phyloP scores from a whole-genome alignment of 2,329 filamentous ascomycete species.

The Rutstroemia sp. region DNA sequence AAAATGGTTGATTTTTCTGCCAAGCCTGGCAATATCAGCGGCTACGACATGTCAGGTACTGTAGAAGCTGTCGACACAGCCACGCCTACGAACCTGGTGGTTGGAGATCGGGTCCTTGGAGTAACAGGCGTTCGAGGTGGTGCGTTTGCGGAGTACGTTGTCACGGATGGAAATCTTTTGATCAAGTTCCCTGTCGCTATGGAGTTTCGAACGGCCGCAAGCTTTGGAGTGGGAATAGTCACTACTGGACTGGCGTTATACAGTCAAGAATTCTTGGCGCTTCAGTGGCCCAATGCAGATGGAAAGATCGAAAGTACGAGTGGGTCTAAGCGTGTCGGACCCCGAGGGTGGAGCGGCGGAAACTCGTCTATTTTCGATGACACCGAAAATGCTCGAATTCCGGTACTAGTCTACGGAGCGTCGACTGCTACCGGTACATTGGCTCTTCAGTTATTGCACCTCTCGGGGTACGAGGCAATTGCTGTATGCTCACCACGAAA shows the following conservation, averaged over 20 bases:
- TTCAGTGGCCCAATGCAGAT: neutral
- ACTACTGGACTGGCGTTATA: conserved; percentile 3
- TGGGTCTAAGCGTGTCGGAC: neutral
- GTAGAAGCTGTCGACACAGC: conserved; percentile 1
- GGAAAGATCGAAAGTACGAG: neutral
- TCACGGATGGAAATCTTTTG: neutral
- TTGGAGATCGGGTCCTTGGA: conserved; percentile 7
- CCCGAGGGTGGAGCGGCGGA: conserved; percentile 6
- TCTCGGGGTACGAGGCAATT: conserved; percentile 16
- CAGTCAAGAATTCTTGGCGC: neutral
- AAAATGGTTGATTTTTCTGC: conserved; percentile 8
- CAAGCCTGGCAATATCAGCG: conserved; percentile 3
- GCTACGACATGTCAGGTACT: conserved; percentile 7
- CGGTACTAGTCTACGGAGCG: conserved; percentile 9
- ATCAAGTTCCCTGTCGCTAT: conserved; percentile 1
- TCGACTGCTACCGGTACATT: conserved; percentile 8
- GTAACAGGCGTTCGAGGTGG: conserved; percentile 6
- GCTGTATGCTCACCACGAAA: conserved; percentile 33
- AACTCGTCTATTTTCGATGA: neutral
- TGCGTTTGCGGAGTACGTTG: conserved; percentile 8
- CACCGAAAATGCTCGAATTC: neutral
- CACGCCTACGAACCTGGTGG: neutral
- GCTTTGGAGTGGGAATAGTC: neutral
- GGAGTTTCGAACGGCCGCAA: neutral
- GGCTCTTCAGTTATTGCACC: conserved; percentile 3